These are phyloP conservation scores for Phaeosphaeria sp. DNA, from an alignment of 2,329 filamentous ascomycete genomes.

Conservation along the genomic window DNA sequence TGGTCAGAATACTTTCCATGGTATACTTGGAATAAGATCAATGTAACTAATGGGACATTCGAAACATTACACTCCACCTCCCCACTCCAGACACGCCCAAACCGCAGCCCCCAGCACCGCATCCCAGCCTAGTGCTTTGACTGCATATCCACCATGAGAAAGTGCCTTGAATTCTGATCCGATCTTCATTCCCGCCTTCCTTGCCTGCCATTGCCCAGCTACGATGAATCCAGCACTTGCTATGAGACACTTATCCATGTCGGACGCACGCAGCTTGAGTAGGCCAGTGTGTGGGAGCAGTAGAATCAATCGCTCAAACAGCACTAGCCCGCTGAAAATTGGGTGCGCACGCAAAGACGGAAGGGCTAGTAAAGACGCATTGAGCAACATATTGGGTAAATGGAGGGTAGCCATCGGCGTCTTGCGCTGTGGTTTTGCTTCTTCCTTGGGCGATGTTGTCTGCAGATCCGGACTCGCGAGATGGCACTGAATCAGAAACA, in stretches of 20 bases:
- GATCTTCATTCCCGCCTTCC: slow-evolving; percentile 13
- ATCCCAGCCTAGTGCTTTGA: slow-evolving; percentile 38
- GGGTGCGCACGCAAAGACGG: slow-evolving; percentile 20
- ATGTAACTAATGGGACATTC: too few relatives aligned
- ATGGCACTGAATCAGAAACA: slow-evolving; percentile 38
- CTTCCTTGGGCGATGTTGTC: not conserved
- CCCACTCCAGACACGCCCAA: slow-evolving; percentile 26
- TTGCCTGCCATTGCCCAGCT: slow-evolving; percentile 27
- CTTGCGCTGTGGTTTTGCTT: not conserved
- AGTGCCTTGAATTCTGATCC: slow-evolving; percentile 15
- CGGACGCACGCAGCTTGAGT: slow-evolving; percentile 17
- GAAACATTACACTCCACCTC: slow-evolving; percentile 28
- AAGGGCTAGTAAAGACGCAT: slow-evolving; percentile 27
- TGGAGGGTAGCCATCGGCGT: slow-evolving; percentile 21
- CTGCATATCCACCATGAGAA: slow-evolving; percentile 17
- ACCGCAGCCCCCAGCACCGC: slow-evolving; percentile 25
- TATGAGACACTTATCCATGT: slow-evolving; percentile 27
- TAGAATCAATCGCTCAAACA: slow-evolving; percentile 26
- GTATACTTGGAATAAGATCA: too few relatives aligned
- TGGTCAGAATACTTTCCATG: too few relatives aligned
- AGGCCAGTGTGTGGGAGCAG: slow-evolving; percentile 30
- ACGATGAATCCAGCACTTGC: slow-evolving; percentile 34
- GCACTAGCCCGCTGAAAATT: slow-evolving; percentile 26
- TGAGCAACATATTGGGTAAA: slow-evolving; percentile 36
- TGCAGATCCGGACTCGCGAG: slow-evolving; percentile 23